phyloP scores from a whole-genome alignment of 2,329 filamentous ascomycete genomes.

The Paraconiothyrium sp. region DNA sequence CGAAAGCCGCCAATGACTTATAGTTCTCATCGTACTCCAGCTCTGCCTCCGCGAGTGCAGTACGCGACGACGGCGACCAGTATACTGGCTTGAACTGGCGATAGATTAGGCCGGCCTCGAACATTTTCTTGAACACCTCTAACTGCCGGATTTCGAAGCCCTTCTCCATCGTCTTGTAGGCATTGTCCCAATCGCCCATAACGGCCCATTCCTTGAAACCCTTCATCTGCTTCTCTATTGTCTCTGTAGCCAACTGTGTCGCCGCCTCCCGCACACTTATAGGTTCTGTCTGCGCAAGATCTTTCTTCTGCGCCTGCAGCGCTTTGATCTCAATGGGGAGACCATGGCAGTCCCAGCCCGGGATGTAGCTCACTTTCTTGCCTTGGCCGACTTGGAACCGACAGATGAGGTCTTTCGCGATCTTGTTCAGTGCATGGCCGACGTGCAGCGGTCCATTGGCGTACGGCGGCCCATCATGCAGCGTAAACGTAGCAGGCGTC shows the following conservation, averaged over 20 bases:
- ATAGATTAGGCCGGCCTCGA: constrained; percentile 75
- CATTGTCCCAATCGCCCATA: constrained; percentile 81
- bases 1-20: constrained; percentile 75
- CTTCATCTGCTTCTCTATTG: constrained; percentile 76
- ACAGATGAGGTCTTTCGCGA: constrained; percentile 92
- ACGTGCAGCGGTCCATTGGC: constrained; percentile 92
- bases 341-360: constrained; percentile 98
- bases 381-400: constrained; percentile 82
- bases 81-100: constrained; percentile 84
- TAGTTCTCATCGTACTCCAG: constrained; percentile 84
- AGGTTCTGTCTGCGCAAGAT: constrained; percentile 48
- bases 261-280: constrained; percentile 72
- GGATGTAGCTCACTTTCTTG: constrained; percentile 79
- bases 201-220: constrained; percentile 78
- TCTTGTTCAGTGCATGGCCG: constrained; percentile 95
- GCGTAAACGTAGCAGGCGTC: constrained; percentile 71
- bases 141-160: constrained; percentile 79
- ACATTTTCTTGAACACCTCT: constrained; percentile 78
- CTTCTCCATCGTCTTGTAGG: constrained; percentile 82
- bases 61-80: constrained; percentile 82
- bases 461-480: constrained; percentile 97
- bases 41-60: constrained; percentile 84
- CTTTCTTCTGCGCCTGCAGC: constrained; percentile 66
- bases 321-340: constrained; percentile 97
- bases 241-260: constrained; percentile 71